Conservation (phyloP, 2,329 filamentous ascomycete genomes). For the Hypoxylon rubiginosum region DNA sequence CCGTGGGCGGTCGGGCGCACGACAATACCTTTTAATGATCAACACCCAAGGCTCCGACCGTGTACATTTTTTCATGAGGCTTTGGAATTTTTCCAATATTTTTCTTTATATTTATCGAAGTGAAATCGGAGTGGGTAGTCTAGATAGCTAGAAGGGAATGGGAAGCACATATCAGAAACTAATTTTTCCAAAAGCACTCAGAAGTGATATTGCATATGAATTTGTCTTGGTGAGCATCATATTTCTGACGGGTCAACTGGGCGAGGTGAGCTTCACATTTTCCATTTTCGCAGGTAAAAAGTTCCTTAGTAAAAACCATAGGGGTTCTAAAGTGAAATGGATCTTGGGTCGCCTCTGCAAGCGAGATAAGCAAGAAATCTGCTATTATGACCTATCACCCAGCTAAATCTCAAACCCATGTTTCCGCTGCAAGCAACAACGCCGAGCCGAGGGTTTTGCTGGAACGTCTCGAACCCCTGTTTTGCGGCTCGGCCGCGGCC, state of each 20-base stretch:
- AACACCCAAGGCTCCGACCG: slow-evolving; percentile 36
- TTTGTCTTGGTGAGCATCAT: not conserved
- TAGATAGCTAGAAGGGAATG: slow-evolving; percentile 42
- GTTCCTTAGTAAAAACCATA: not conserved
- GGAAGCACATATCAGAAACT: slow-evolving; percentile 38
- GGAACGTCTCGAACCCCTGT: slow-evolving; percentile 31
- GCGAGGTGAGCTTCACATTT: not conserved
- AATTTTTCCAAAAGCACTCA: not conserved
- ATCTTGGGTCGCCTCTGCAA: slow-evolving; percentile 21
- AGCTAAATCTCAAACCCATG: slow-evolving; percentile 18
- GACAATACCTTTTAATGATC: slow-evolving; percentile 42
- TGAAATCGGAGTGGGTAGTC: slow-evolving; percentile 39
- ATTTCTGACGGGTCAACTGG: not conserved
- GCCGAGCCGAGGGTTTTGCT: slow-evolving; percentile 10
- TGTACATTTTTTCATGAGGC: slow-evolving; percentile 40
- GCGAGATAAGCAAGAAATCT: slow-evolving; percentile 17
- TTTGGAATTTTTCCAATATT: slow-evolving; percentile 27
- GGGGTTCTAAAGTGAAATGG: not conserved
- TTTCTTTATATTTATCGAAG: slow-evolving; percentile 27
- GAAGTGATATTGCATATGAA: not conserved
- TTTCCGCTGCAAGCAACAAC: not conserved
- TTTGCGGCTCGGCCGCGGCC: slow-evolving; percentile 28
- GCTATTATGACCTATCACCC: not conserved
- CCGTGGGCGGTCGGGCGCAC: slow-evolving; percentile 36
- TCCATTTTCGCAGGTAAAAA: not conserved